Base-by-base conservation (phyloP, 257 asterid genomes). In the Echium plantagineum region DNA sequence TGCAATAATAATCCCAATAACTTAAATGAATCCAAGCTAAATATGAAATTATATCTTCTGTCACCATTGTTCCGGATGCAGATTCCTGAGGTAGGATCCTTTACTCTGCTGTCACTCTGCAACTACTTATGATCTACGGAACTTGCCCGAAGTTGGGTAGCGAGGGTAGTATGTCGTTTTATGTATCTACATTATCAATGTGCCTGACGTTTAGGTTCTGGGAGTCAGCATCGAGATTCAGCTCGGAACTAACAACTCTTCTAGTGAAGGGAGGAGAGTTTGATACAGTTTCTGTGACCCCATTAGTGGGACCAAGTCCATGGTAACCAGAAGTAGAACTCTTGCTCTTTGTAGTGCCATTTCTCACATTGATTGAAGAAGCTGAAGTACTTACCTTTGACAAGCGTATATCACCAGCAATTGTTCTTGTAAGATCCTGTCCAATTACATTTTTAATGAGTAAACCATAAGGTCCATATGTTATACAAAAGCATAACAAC, bases 371-470 rank as follows among this genome's bases (percentile, higher is more conserved):
- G 38, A 66, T 64, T 31, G 71, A 65, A 24, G 75, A 62, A 55
- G 78, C 78, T 22, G 71, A 66, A 64, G 59, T 26, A 10, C 63
- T 52, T 42, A 74, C 74, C 21, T 69, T 68, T 59, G 69, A 63
- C 17, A 74, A 63, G 58, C 71, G 72, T 42, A 74, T 46, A 65
- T 70, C 72, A 16, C 78, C 80, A 4, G 67, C 54, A 21, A 80
- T 51, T 66, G 84, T 77, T 68, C 84, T 80, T 58, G 81, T 71
- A 24, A 89, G 84, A 60, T 86, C 95, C 97, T 89, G 85, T 64
- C 30, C 62, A 30, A 58, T 42, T 52, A 22, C 66, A 61, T 32
- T 3, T 32, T 26, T 51, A n/a, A 18, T 21, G 24, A 52, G 18
- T 52, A n/a, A 52, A 52, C 22, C 57, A 21, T 7, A 6, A 21